Evolutionary conservation across 129 eudicot species (phyloP).

Genomic region (Scalesia atractyloides): DNA sequence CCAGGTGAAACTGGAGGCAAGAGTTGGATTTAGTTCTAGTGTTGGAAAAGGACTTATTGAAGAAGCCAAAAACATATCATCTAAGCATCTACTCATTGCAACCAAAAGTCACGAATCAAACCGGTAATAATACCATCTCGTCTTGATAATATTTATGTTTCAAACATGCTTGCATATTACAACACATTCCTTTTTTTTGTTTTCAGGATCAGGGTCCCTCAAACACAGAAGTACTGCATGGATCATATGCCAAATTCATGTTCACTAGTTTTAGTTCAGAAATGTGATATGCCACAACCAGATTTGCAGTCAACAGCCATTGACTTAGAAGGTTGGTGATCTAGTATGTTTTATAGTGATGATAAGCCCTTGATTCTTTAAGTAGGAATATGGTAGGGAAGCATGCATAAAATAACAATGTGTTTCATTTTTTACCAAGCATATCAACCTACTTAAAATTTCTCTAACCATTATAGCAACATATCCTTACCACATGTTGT

Average conservation of each 20-base stretch:
- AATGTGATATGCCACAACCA: slow-evolving; percentile 27
- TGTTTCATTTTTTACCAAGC: no score
- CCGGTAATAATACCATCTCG: slow-evolving; percentile 33
- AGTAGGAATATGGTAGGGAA: no score
- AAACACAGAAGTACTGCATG: slow-evolving; percentile 51
- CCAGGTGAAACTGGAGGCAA: slow-evolving; percentile 86
- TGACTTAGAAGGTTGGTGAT: slow-evolving; percentile 36
- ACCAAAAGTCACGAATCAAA: slow-evolving; percentile 39
- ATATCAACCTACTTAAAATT: no score
- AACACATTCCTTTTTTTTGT: slow-evolving; percentile 17
- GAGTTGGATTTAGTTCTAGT: slow-evolving; percentile 66
- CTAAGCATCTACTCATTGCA: slow-evolving; percentile 61
- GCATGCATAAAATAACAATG: no score
- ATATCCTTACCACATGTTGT: neutral
- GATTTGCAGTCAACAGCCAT: slow-evolving; percentile 25
- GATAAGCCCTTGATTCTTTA: neutral
- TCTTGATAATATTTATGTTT: neutral
- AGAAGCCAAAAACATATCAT: slow-evolving; percentile 59
- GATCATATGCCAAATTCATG: slow-evolving; percentile 65
- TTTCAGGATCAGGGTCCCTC: slow-evolving; percentile 21
- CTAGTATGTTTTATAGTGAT: neutral
- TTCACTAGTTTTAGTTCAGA: slow-evolving; percentile 60
- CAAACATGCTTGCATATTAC: neutral
- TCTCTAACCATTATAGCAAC: neutral
- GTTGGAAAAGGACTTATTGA: slow-evolving; percentile 67